phyloP scores from a whole-genome alignment of 2,329 filamentous ascomycete species.

The Colletotrichum aenigma region DNA sequence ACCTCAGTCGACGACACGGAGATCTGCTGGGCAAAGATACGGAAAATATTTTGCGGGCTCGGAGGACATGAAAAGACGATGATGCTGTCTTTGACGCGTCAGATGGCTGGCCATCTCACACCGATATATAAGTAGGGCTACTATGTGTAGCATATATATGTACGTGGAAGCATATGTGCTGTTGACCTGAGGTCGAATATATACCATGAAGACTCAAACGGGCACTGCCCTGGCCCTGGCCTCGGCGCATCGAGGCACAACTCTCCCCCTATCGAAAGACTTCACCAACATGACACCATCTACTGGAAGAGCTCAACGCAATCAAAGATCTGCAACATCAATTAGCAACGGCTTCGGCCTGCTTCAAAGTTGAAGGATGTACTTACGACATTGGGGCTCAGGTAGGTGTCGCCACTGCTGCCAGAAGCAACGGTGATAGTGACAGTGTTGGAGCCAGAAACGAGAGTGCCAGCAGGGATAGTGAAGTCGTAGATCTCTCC shows the following conservation, averaged over 20 bases:
- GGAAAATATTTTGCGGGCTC: background rate
- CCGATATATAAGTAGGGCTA: background rate
- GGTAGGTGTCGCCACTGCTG: slow-evolving; percentile 56
- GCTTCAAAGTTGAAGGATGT: background rate
- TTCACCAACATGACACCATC: background rate
- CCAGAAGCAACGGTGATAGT: slow-evolving; percentile 64
- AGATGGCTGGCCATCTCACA: background rate
- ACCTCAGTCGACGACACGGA: background rate
- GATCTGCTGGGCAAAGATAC: background rate
- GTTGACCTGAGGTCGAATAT: slow-evolving; percentile 1
- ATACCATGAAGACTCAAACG: slow-evolving; percentile 1
- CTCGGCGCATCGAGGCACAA: background rate
- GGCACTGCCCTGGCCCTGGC: background rate
- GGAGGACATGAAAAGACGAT: background rate
- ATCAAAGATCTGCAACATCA: slow-evolving; percentile 11
- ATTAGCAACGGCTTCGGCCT: background rate
- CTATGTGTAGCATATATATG: background rate
- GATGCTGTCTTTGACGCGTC: background rate
- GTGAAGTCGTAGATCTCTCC: slow-evolving; percentile 68
- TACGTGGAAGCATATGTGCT: slow-evolving; percentile 8
- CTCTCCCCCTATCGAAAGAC: background rate
- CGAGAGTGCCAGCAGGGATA: slow-evolving; percentile 64
- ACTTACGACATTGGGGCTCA: slow-evolving; percentile 60
- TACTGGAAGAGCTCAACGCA: slow-evolving; percentile 20
- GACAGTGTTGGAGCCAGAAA: slow-evolving; percentile 67